Evolutionary conservation across 1,284 basidiomycete species (phyloP), one percentile per base, ranked within the genome.

Genomic region (Ganoderma meredithae): DNA sequence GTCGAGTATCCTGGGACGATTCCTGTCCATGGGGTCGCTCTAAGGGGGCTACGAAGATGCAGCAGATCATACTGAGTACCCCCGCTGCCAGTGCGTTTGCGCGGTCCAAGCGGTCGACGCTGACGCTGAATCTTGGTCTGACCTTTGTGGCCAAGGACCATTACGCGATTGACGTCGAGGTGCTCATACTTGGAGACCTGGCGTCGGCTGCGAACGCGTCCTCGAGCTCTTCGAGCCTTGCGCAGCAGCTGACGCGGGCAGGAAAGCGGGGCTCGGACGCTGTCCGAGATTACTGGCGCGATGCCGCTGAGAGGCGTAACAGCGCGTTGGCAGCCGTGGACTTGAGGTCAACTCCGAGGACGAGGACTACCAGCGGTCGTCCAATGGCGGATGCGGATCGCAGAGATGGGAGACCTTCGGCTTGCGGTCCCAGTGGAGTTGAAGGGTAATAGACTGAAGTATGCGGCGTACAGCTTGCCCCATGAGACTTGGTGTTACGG

Each of bases 261-360:
- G 47, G 47, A 3, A 52, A 27, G 22, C 25, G 22, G 15, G 47
- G 47, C 12, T 52, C 47, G 22, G 44, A 47, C 3, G n/a, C 44
- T 9, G 44, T 47, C 44, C 44, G 44, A n/a, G 44, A 47, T 47
- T 52, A 52, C 12, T 52, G 47, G 47, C 47, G 47, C 22, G 47
- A 52, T 13, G 22, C 22, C 10, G 47, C 47, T 4, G 22, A 25
- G 47, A 52, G 10, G 22, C 47, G 22, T 9, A 52, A 27, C 47
- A 13, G 4, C 12, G 22, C 47, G 9, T 12, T 6, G 47, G 12
- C 22, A 25, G 47, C 47, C 3, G 47, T 12, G 10, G 47, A 52
- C 22, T 52, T 52, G 47, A 52, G 25, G 47, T 52, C 47, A 22
- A 52, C 47, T 6, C 47, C 47, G 22, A 25, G 47, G 47, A 52